Base-by-base conservation (phyloP, 2,329 filamentous ascomycete genomes). In the Stenocarpella maydis region DNA sequence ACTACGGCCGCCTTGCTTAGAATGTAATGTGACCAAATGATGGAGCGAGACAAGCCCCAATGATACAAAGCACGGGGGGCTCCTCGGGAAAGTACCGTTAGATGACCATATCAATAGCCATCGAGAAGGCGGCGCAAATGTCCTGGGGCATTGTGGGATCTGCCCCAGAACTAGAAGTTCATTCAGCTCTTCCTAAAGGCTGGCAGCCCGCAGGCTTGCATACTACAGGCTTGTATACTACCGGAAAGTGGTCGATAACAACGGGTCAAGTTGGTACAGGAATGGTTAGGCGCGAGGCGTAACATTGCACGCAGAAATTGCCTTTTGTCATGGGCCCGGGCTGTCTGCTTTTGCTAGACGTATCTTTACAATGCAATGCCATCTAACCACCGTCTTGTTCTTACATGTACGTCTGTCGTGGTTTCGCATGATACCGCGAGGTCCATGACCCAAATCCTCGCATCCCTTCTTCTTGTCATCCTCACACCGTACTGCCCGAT, bases 1-100 rank as follows among this genome's bases (percentile, higher is more conserved):
- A 89, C 71, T 89, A 90, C 72, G 87, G 87, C 26, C 83, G 83
- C 72, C 84, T 86, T 72, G 85, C 82, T 81, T 88, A 84, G 76
- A 26, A 24, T 41, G 66, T 31, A 58, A 26, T n/a, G 54, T 64
- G 49, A 43, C 34, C 15, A 24, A 52, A 37, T 64, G 54, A 50
- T 39, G 19, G 31, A 60, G 37, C 10, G n/a, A 69, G 67, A 39
- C 34, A 17, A 28, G 26, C 34, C 12, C 26, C 24, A 34, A 39
- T 14, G 43, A 21, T 17, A 58, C 12, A 21, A 12, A 26, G 21
- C 10, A 50, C 8, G 10, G 10, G 14, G 31, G 52, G 24, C 21
- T 28, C 7, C n/a, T 24, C n/a, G n/a, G 28, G 28, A 15, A 60
- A 53, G 43, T 26, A 5, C 14, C 26, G 4, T 21, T n/a, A 43